A percentile compares a stretch with the other conserved stretches of the same genome.
Evolutionary conservation across 2,329 filamentous ascomycete genomes (phyloP).

Genomic region (Epicoccum nigrum): DNA sequence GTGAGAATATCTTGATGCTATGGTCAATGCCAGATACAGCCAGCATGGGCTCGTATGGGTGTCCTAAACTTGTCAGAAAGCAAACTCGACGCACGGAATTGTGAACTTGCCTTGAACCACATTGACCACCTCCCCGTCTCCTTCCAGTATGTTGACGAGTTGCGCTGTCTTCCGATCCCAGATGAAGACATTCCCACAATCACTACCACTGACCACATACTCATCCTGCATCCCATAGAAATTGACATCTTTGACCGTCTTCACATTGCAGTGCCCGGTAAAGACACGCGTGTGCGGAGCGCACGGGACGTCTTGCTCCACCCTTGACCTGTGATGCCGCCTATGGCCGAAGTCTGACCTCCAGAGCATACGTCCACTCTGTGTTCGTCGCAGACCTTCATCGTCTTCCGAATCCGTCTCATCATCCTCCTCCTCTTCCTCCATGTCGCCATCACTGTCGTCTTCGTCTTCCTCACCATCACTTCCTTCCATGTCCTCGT

Average conservation of each 20-base stretch:
- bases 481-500: slow-evolving; percentile 29
- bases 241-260: slow-evolving; percentile 73
- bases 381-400: slow-evolving; percentile 43
- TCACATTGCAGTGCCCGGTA: slow-evolving; percentile 69
- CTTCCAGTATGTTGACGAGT: slow-evolving; percentile 69
- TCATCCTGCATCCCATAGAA: slow-evolving; percentile 71
- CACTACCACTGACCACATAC: slow-evolving; percentile 71
- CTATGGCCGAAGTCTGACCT: slow-evolving; percentile 57
- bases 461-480: slow-evolving; percentile 35
- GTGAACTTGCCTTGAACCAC: slow-evolving; percentile 61
- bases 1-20: slow-evolving; percentile 72
- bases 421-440: slow-evolving; percentile 39
- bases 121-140: slow-evolving; percentile 73
- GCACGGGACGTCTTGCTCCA: slow-evolving; percentile 62
- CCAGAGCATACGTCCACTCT: slow-evolving; percentile 52
- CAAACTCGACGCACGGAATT: no score
- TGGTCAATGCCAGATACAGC: slow-evolving; percentile 71
- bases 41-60: slow-evolving; percentile 70
- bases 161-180: slow-evolving; percentile 69
- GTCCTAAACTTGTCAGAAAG: slow-evolving; percentile 49
- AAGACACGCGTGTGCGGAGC: slow-evolving; percentile 63
- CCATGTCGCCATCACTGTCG: slow-evolving; percentile 41
- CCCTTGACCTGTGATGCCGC: slow-evolving; percentile 53
- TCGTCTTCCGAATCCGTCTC: slow-evolving; percentile 41
- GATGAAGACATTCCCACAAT: slow-evolving; percentile 71